Conservation (phyloP, 176 grass and related monocot genomes). For the Oryza punctata region DNA sequence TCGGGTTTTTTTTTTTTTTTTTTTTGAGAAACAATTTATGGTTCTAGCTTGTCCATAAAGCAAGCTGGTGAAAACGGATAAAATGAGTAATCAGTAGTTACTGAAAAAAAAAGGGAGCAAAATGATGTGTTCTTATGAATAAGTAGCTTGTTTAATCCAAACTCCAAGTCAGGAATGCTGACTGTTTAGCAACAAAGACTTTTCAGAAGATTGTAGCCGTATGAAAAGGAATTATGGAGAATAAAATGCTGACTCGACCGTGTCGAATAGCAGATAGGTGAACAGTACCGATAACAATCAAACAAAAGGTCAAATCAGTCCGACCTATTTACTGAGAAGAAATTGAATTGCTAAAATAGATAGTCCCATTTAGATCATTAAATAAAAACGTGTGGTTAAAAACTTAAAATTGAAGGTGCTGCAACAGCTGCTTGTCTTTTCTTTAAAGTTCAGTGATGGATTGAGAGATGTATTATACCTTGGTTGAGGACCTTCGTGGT, state of each 20-base stretch:
- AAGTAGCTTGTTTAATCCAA: not conserved
- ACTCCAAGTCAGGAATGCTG: not conserved
- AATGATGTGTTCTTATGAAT: not conserved
- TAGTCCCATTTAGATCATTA: not conserved
- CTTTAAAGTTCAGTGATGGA: slow-evolving; percentile 3
- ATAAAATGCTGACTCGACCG: not conserved
- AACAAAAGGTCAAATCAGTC: not conserved
- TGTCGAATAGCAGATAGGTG: not conserved
- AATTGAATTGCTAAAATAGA: not conserved
- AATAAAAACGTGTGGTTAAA: not conserved
- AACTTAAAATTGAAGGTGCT: not conserved
- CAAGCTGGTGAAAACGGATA: not conserved
- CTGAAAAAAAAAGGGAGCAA: not conserved
- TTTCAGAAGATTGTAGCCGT: not conserved
- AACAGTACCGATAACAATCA: not conserved
- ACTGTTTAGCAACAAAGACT: not conserved
- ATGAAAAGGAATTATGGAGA: not conserved
- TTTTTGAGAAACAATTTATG: not conserved
- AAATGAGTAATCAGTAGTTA: not conserved
- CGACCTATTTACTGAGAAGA: not conserved
- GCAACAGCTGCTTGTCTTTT: not conserved
- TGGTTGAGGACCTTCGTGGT: slow-evolving; percentile 53
- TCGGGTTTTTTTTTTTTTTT: no score
- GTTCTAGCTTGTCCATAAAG: not conserved
- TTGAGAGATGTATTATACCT: slow-evolving; percentile 39